Percentiles rank a stretch among this genome's conserved stretches.
Conservation (phyloP, 2,329 filamentous ascomycete species). For the Thermochaetoides dissita region DNA sequence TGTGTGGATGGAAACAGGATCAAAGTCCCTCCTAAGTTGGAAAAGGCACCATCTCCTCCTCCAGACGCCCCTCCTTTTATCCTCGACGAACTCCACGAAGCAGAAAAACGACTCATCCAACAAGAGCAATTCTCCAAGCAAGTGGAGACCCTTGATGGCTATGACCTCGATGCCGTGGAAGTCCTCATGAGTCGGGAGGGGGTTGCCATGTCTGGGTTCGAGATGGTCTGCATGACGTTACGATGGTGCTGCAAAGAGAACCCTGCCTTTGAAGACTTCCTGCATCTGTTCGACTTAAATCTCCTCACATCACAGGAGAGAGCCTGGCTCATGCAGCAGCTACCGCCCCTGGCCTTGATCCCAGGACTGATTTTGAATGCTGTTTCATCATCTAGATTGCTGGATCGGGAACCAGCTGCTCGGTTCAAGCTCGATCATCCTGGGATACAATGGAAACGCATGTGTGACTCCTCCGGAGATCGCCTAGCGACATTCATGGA, state of each 20-base stretch:
- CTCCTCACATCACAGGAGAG: slow-evolving; percentile 21
- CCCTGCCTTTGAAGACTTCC: slow-evolving; percentile 16
- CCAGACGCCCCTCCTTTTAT: slow-evolving; percentile 19
- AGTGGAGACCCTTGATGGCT: slow-evolving; percentile 6
- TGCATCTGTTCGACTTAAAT: slow-evolving; percentile 21
- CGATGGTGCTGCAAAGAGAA: slow-evolving; percentile 22
- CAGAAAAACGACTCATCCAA: slow-evolving; percentile 12
- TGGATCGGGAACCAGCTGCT: slow-evolving; percentile 19
- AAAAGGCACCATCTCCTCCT: slow-evolving; percentile 17
- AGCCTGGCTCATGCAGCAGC: slow-evolving; percentile 21
- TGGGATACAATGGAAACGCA: slow-evolving; percentile 24
- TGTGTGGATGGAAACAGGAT: slow-evolving; percentile 29
- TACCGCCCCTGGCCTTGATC: slow-evolving; percentile 17
- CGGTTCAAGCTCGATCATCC: slow-evolving; percentile 22
- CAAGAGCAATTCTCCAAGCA: neutral
- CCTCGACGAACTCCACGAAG: slow-evolving; percentile 23
- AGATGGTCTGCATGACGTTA: slow-evolving; percentile 21
- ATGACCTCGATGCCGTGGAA: slow-evolving; percentile 18
- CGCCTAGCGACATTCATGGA: slow-evolving; percentile 24
- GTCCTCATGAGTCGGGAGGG: slow-evolving; percentile 22
- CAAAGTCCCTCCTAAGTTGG: slow-evolving; percentile 21
- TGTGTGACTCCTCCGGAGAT: slow-evolving; percentile 21
- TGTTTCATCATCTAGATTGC: slow-evolving; percentile 22
- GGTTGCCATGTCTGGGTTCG: slow-evolving; percentile 25
- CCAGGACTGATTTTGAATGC: slow-evolving; percentile 23